phyloP scores from a whole-genome alignment of 1,284 basidiomycete genomes.

The Fomitiporia mediterranea region DNA sequence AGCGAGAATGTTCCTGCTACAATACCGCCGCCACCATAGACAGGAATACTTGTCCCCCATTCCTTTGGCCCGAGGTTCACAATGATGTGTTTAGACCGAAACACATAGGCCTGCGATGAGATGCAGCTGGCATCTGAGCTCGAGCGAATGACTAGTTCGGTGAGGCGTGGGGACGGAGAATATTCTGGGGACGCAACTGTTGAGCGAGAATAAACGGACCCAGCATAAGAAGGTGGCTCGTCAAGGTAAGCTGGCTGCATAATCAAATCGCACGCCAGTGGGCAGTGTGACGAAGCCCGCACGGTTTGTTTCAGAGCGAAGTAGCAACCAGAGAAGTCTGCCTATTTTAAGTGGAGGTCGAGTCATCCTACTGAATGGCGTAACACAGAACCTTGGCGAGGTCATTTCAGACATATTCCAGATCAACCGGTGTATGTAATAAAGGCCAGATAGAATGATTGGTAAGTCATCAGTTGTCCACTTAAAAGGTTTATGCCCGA shows the following conservation, averaged over 20 bases:
- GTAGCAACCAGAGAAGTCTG: background rate
- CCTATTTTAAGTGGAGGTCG: background rate
- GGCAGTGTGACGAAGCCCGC: too few species aligned
- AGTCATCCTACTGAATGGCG: background rate
- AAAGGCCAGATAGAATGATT: background rate
- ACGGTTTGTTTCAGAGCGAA: background rate
- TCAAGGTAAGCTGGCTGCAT: constrained; percentile 2
- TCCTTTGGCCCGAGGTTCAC: constrained; percentile 39
- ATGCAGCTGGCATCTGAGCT: constrained; percentile 14
- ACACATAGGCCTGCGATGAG: constrained; percentile 33
- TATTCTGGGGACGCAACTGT: constrained; percentile 7
- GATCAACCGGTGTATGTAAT: background rate
- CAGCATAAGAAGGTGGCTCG: constrained; percentile 13
- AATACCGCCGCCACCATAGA: constrained; percentile 38
- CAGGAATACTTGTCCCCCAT: constrained; percentile 37
- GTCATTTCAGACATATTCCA: background rate
- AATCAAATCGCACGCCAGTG: background rate
- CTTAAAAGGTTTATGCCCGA: background rate
- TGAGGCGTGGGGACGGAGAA: constrained; percentile 1
- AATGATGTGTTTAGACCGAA: constrained; percentile 36
- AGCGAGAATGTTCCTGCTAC: constrained; percentile 39
- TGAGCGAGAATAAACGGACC: background rate
- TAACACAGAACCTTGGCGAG: background rate
- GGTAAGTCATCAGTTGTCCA: background rate
- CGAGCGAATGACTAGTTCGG: constrained; percentile 7